phyloP scores from a whole-genome alignment of 768 basidiomycete species.

The Hortiboletus flavorubellus region DNA sequence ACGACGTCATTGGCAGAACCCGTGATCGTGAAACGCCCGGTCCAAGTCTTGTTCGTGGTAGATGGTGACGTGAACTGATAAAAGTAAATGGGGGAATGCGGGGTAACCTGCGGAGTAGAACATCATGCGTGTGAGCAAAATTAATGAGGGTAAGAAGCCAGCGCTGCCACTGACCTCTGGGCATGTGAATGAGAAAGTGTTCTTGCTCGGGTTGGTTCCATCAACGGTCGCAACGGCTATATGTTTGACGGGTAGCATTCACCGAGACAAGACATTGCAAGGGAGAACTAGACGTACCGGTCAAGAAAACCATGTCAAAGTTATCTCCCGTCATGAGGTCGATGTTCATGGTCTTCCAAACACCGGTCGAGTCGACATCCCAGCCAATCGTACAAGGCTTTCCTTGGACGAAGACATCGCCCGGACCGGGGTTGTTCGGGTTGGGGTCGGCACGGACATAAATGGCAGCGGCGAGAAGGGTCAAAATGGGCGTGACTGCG shows the following conservation, averaged over 20 bases:
- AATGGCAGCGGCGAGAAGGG: slow-evolving; percentile 22
- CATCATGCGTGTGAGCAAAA: background rate
- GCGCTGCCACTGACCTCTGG: slow-evolving; percentile 48
- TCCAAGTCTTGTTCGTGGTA: slow-evolving; percentile 51
- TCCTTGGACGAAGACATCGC: slow-evolving; percentile 56
- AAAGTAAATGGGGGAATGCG: slow-evolving; percentile 72
- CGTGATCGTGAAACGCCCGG: slow-evolving; percentile 74
- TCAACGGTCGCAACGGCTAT: slow-evolving; percentile 65
- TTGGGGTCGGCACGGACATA: slow-evolving; percentile 52
- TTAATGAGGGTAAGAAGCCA: background rate
- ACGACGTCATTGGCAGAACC: slow-evolving; percentile 43
- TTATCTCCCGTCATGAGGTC: slow-evolving; percentile 82
- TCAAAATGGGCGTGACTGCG: slow-evolving; percentile 8
- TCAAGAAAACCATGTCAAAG: slow-evolving; percentile 60
- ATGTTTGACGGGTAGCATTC: background rate
- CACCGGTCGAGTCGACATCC: slow-evolving; percentile 53
- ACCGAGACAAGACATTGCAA: background rate
- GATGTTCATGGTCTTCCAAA: slow-evolving; percentile 71
- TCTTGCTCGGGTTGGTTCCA: slow-evolving; percentile 50
- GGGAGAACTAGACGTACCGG: slow-evolving; percentile 44
- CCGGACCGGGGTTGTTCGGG: slow-evolving; percentile 61
- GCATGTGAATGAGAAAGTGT: slow-evolving; percentile 55
- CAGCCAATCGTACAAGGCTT: slow-evolving; percentile 54
- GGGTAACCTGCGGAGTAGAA: slow-evolving; percentile 45
- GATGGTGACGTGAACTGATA: slow-evolving; percentile 63